phyloP scores from a whole-genome alignment of 2,329 filamentous ascomycete genomes.

The Ascochyta fabae region DNA sequence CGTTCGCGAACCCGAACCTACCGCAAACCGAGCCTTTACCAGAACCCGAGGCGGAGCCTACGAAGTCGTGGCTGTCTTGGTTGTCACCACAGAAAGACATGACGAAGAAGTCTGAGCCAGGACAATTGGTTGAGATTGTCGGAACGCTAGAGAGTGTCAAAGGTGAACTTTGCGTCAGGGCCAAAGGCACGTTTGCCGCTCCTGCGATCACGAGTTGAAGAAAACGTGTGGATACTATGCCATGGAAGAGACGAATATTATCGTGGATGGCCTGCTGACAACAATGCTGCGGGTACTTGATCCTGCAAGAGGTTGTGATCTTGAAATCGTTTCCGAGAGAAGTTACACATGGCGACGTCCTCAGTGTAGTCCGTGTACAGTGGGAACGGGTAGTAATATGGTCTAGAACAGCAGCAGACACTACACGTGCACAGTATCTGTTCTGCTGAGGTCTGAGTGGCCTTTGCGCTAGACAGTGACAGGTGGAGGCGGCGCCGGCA shows the following conservation, averaged over 20 bases:
- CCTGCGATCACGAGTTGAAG: conserved; percentile 10
- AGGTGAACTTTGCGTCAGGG: conserved; percentile 66
- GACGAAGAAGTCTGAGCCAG: conserved; percentile 53
- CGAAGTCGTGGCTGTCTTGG: conserved; percentile 40
- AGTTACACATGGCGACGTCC: neutral
- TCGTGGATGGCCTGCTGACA: neutral
- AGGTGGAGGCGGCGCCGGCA: neutral
- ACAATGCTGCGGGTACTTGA: neutral
- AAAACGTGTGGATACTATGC: neutral
- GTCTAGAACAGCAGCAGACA: neutral
- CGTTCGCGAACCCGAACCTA: conserved; percentile 44
- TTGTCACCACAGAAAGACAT: conserved; percentile 45
- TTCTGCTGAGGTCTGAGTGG: conserved; percentile 1
- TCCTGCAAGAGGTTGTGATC: neutral
- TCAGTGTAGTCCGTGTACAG: neutral
- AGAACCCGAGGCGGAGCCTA: conserved; percentile 31
- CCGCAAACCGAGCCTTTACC: conserved; percentile 33
- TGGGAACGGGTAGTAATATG: neutral
- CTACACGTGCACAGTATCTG: neutral
- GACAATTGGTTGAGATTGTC: conserved; percentile 55
- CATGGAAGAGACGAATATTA: neutral
- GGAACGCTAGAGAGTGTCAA: conserved; percentile 61
- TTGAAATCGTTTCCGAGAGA: no score
- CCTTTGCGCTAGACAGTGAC: conserved; percentile 6
- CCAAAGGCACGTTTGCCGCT: conserved; percentile 47